Percentiles rank a stretch among this genome's conserved stretches.
These are phyloP conservation scores for Herpetospermum pedunculosum DNA, from an alignment of 306 rosid genomes.

Conservation along the genomic window DNA sequence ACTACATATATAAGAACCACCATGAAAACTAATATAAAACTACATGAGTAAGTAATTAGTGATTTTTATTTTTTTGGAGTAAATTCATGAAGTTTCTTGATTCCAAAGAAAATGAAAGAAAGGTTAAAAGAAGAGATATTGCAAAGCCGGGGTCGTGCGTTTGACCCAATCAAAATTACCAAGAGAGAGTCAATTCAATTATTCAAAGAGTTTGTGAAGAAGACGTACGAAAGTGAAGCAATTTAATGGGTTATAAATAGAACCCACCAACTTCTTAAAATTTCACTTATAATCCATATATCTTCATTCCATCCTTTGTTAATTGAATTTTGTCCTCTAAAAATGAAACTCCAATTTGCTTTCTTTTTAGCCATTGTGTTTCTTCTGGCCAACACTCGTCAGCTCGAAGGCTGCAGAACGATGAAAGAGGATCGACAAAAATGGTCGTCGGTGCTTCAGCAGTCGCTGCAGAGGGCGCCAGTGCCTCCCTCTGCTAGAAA, in stretches of 20 bases:
- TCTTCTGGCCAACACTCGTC: neutral
- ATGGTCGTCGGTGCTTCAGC: neutral
- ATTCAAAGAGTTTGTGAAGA: neutral
- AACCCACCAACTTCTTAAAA: neutral
- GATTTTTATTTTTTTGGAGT: too few species aligned
- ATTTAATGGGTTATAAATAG: neutral
- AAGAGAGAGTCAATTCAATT: neutral
- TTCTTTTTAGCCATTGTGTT: neutral
- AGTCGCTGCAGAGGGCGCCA: constrained; percentile 1
- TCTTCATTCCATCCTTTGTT: too few species aligned
- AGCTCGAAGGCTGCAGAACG: neutral
- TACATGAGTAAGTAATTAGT: too few species aligned
- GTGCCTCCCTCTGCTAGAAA: neutral
- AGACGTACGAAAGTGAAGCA: neutral
- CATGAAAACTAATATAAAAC: too few species aligned
- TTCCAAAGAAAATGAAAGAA: too few species aligned
- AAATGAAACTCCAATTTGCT: neutral
- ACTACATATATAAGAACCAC: too few species aligned
- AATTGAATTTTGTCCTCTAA: neutral
- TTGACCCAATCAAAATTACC: constrained; percentile 1
- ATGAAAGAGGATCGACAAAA: neutral
- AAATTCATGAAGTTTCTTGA: too few species aligned
- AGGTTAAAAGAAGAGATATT: too few species aligned
- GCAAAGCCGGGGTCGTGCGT: too few species aligned
- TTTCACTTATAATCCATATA: neutral